phyloP scores from a whole-genome alignment of 345 rosid species.

The Streptanthus diversifolius region DNA sequence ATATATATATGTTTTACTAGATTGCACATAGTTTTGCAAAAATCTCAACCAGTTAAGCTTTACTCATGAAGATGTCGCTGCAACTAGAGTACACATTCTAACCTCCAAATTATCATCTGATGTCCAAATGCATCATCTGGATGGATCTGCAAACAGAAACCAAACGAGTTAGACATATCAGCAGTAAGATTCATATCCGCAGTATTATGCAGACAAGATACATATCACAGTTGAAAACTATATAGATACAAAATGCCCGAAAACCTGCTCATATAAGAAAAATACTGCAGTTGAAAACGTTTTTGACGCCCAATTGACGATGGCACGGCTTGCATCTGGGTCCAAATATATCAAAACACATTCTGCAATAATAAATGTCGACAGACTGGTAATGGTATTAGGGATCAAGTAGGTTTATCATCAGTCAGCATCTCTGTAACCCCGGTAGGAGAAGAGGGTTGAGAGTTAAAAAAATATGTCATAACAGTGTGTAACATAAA shows the following conservation, averaged over 20 bases:
- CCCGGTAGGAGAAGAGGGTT: not conserved
- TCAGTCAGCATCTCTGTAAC: constrained; percentile 16
- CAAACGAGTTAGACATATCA: constrained; percentile 15
- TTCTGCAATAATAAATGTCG: constrained; percentile 98
- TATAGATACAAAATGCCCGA: not conserved
- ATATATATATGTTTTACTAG: not conserved
- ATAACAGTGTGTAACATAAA: not conserved
- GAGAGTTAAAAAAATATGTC: not conserved
- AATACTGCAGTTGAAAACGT: constrained; percentile 71
- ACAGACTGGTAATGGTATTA: constrained; percentile 80
- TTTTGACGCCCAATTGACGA: constrained; percentile 79
- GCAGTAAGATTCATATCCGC: not conserved
- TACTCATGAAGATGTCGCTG: not conserved
- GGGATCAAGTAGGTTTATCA: constrained; percentile 40
- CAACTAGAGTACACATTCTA: constrained; percentile 20
- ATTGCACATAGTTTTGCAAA: constrained; percentile 3
- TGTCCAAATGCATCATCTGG: constrained; percentile 98
- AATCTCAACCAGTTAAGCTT: not conserved
- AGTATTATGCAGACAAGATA: constrained; percentile 1
- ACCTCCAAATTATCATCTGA: constrained; percentile 99
- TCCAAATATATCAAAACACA: constrained; percentile 93
- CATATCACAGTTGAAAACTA: constrained; percentile 3
- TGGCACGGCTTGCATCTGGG: constrained; percentile 75
- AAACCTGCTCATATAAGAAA: constrained; percentile 96
- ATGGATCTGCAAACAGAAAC: constrained; percentile 60